phyloP scores from a whole-genome alignment of 208 protist species.

The Trypanosomatidae sp. region DNA sequence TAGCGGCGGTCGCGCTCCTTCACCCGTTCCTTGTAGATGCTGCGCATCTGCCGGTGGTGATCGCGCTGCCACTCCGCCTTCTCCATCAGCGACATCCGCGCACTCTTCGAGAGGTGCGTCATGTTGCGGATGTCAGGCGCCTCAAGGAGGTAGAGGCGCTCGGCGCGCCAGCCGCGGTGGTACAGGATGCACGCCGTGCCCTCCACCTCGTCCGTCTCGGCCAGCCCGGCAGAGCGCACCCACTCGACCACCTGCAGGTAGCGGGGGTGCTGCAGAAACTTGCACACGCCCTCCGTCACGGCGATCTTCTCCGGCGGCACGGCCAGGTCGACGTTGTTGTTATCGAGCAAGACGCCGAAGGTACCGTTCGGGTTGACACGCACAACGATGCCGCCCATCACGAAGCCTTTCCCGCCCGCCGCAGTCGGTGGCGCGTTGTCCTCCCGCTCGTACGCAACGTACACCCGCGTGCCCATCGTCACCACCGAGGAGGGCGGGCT shows the following conservation, averaged over 20 bases:
- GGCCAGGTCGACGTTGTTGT: slow-evolving; percentile 77
- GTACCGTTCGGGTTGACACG: slow-evolving; percentile 82
- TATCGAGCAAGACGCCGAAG: slow-evolving; percentile 79
- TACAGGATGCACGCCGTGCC: slow-evolving; percentile 81
- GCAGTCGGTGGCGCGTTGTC: slow-evolving; percentile 12
- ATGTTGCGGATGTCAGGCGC: slow-evolving; percentile 66
- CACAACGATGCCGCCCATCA: slow-evolving; percentile 75
- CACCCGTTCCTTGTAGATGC: slow-evolving; percentile 80
- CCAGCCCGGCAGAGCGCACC: slow-evolving; percentile 71
- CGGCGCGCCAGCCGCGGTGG: slow-evolving; percentile 77
- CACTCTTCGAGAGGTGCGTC: slow-evolving; percentile 72
- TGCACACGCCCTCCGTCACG: slow-evolving; percentile 57
- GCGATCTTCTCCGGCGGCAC: slow-evolving; percentile 78
- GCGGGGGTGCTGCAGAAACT: slow-evolving; percentile 41
- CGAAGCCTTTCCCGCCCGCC: too few relatives aligned
- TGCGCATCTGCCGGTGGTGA: slow-evolving; percentile 80
- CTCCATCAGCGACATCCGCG: slow-evolving; percentile 83
- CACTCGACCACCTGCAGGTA: slow-evolving; percentile 77
- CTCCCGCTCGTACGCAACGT: background rate
- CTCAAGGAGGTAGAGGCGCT: slow-evolving; percentile 83
- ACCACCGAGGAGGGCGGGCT: slow-evolving; percentile 18
- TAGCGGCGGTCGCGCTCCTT: slow-evolving; percentile 86
- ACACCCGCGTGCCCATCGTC: slow-evolving; percentile 27
- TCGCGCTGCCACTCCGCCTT: slow-evolving; percentile 91
- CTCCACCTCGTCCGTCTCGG: slow-evolving; percentile 41